A percentile compares a stretch with the other conserved stretches of the same genome.
These are phyloP conservation scores for Scolecobasidium constrictum DNA, from an alignment of 2,329 filamentous ascomycete genomes.

Conservation along the genomic window DNA sequence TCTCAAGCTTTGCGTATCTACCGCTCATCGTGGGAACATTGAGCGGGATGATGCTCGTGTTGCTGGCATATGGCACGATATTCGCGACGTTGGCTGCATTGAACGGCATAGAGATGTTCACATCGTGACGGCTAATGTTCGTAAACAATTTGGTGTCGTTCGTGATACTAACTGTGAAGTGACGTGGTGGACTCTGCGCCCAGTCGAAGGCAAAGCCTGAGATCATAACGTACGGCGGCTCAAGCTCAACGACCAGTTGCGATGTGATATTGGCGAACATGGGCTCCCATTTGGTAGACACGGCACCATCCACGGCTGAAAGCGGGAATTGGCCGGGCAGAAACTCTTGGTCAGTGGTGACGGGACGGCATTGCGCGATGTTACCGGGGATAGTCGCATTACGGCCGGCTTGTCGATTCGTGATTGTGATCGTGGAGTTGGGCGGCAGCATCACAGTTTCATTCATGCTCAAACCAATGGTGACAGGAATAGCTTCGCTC, in stretches of 20 bases:
- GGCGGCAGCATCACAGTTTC: constrained; percentile 33
- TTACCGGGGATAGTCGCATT: constrained; percentile 47
- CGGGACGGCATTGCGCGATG: constrained; percentile 52
- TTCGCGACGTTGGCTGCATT: constrained; percentile 22
- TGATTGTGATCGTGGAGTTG: constrained; percentile 41
- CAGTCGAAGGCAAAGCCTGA: constrained; percentile 48
- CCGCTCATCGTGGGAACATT: constrained; percentile 29
- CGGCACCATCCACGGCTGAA: constrained; percentile 54
- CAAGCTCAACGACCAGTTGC: constrained; percentile 43
- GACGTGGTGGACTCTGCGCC: constrained; percentile 44
- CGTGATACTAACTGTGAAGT: constrained; percentile 44
- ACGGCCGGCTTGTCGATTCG: constrained; percentile 47
- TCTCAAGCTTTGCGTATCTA: constrained; percentile 34
- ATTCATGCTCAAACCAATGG: constrained; percentile 36
- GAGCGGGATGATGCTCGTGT: constrained; percentile 35
- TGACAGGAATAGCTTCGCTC: constrained; percentile 46
- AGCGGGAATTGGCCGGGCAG: constrained; percentile 59
- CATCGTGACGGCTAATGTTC: constrained; percentile 15
- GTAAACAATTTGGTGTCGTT: constrained; percentile 24
- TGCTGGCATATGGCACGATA: constrained; percentile 30
- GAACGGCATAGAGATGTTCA: constrained; percentile 32
- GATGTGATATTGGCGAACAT: constrained; percentile 36
- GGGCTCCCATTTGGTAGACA: constrained; percentile 58
- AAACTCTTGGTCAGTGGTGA: constrained; percentile 35
- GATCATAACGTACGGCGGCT: constrained; percentile 28